Conservation (phyloP, 169 alveolate species). For the Eimeria sp. region DNA sequence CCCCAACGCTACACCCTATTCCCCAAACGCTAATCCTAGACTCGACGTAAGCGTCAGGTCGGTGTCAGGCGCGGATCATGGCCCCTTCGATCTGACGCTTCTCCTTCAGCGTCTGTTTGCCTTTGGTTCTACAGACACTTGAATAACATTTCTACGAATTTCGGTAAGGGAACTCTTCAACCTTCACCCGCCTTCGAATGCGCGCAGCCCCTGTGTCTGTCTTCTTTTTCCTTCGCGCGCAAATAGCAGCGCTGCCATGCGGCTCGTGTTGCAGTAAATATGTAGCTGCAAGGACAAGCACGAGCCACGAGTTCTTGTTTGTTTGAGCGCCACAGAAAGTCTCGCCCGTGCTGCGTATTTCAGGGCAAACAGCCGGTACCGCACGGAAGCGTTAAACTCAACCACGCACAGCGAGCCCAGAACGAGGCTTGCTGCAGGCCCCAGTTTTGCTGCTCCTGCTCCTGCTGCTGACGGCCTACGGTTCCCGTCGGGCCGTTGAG, state of each 20-base stretch:
- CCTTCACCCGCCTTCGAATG: background rate
- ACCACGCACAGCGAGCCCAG: background rate
- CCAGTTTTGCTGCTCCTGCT: background rate
- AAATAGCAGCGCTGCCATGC: background rate
- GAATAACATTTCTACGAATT: background rate
- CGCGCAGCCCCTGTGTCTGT: background rate
- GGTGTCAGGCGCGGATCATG: background rate
- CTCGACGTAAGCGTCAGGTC: background rate
- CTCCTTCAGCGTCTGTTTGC: background rate
- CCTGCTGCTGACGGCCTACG: conserved; percentile 3
- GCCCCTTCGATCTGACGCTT: background rate
- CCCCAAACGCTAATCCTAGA: background rate
- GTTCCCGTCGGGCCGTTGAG: background rate
- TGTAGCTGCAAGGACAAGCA: background rate
- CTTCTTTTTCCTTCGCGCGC: background rate
- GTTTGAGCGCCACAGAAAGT: background rate
- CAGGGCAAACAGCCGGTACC: background rate
- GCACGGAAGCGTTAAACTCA: background rate
- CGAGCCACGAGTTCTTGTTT: background rate
- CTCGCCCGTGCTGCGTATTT: background rate
- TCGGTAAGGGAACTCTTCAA: background rate
- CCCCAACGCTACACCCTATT: background rate
- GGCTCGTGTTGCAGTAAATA: background rate
- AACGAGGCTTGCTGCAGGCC: background rate
- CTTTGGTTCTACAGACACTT: background rate